Conservation (phyloP, 2,329 filamentous ascomycete genomes). For the Bipolaris gigantea region DNA sequence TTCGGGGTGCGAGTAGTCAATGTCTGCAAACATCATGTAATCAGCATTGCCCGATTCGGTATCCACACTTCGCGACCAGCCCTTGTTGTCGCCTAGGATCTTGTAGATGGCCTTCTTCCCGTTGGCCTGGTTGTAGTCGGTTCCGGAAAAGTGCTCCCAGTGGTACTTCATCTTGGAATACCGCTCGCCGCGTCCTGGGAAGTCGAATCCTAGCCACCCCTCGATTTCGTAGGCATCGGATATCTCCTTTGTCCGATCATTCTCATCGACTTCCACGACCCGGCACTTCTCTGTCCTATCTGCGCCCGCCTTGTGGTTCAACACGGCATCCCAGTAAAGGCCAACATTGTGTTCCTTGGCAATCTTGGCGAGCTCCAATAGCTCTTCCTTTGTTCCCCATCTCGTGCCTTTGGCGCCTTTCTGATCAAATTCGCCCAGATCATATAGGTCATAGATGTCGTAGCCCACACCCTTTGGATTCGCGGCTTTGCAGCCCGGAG, state of each 20-base stretch:
- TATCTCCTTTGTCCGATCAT: constrained; percentile 59
- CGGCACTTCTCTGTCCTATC: constrained; percentile 65
- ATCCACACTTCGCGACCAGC: constrained; percentile 65
- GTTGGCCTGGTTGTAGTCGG: constrained; percentile 64
- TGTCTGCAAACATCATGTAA: constrained; percentile 72
- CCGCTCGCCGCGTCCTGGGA: constrained; percentile 60
- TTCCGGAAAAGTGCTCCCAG: constrained; percentile 68
- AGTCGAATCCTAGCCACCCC: constrained; percentile 69
- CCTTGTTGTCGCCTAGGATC: constrained; percentile 64
- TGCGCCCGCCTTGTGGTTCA: constrained; percentile 72
- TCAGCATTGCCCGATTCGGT: constrained; percentile 67
- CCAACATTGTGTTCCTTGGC: constrained; percentile 59
- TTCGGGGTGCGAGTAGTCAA: constrained; percentile 63
- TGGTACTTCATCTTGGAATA: constrained; percentile 67
- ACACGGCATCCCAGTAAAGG: constrained; percentile 69
- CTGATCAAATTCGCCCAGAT: constrained; percentile 72
- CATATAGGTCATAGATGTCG: constrained; percentile 67
- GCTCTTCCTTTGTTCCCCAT: constrained; percentile 67
- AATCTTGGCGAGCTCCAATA: constrained; percentile 55
- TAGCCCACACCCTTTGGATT: constrained; percentile 64
- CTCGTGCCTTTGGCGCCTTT: constrained; percentile 66
- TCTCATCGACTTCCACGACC: constrained; percentile 65
- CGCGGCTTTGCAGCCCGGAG: constrained; percentile 70
- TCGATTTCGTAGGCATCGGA: constrained; percentile 64
- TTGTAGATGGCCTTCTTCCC: constrained; percentile 66